A percentile compares a stretch with the other conserved stretches of the same genome.
Conservation (phyloP, 345 rosid species). For the Odontarrhena argentea region DNA sequence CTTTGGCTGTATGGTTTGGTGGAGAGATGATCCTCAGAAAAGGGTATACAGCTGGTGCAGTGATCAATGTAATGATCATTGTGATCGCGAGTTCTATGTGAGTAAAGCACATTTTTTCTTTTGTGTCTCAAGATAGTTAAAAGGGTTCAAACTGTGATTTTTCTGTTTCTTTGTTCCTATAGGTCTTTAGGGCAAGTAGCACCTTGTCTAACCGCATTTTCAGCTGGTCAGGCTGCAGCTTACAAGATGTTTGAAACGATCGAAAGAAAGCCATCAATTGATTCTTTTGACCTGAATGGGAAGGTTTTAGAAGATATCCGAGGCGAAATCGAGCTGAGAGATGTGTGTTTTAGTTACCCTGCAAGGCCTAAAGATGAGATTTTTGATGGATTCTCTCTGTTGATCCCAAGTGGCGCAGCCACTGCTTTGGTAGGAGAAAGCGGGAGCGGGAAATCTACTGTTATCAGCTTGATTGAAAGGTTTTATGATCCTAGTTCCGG, state of each 20-base stretch:
- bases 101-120: conserved; percentile 37
- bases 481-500: conserved; percentile 71
- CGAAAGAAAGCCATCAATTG: conserved; percentile 62
- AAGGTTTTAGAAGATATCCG: conserved; percentile 52
- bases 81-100: conserved; percentile 72
- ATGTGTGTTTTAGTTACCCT: conserved; percentile 67
- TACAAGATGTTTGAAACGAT: conserved; percentile 74
- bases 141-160: conserved; percentile 29
- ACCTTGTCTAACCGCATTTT: conserved; percentile 65
- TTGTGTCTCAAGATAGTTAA: conserved; percentile 38
- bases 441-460: conserved; percentile 82
- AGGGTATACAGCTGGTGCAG: conserved; percentile 66
- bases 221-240: conserved; percentile 69
- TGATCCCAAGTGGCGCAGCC: conserved; percentile 56
- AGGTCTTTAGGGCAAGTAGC: conserved; percentile 78
- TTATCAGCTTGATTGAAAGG: conserved; percentile 65
- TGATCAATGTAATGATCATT: conserved; percentile 64
- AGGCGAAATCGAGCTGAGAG: conserved; percentile 59
- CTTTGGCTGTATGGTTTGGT: conserved; percentile 71
- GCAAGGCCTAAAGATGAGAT: conserved; percentile 66
- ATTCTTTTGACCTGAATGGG: conserved; percentile 55
- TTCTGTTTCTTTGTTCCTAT: conserved; percentile 28
- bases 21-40: conserved; percentile 61
- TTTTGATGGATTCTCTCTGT: conserved; percentile 60
- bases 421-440: conserved; percentile 77